Evolutionary conservation across 2,329 filamentous ascomycete genomes (phyloP).

Genomic region (Monilinia laxa): DNA sequence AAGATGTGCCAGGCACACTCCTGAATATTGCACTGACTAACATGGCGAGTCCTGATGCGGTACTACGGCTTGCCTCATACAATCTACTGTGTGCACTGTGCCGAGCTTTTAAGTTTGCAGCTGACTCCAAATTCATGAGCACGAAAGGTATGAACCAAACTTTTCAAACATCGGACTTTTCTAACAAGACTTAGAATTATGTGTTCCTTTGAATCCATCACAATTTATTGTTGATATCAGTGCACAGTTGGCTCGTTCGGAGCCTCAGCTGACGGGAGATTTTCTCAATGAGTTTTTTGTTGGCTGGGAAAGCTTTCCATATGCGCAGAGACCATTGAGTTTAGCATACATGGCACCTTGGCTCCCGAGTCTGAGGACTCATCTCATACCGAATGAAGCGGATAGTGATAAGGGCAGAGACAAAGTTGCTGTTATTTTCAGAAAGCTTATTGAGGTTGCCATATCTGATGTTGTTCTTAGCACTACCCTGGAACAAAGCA

Average conservation of each 20-base stretch:
- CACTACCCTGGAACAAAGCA: conserved; percentile 61
- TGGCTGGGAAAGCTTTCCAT: conserved; percentile 67
- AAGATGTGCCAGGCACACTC: conserved; percentile 68
- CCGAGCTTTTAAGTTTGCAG: conserved; percentile 65
- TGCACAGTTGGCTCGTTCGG: conserved; percentile 59
- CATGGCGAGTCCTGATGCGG: conserved; percentile 59
- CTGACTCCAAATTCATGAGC: conserved; percentile 60
- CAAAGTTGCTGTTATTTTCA: conserved; percentile 61
- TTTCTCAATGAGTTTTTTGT: conserved; percentile 74
- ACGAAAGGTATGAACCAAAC: conserved; percentile 52
- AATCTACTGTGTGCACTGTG: conserved; percentile 67
- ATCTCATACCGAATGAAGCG: conserved; percentile 56
- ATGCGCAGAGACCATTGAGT: conserved; percentile 65
- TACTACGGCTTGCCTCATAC: conserved; percentile 63
- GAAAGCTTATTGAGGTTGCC: conserved; percentile 65
- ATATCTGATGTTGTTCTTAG: conserved; percentile 59
- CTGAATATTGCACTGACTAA: conserved; percentile 68
- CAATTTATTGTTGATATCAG: conserved; percentile 66
- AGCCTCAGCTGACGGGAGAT: conserved; percentile 66
- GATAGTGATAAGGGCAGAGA: conserved; percentile 67
- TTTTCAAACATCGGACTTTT: background rate
- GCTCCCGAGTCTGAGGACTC: conserved; percentile 60
- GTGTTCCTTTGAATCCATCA: conserved; percentile 61
- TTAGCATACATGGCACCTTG: conserved; percentile 70
- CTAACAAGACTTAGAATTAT: conserved; percentile 51